phyloP scores from a whole-genome alignment of 2,329 filamentous ascomycete genomes.

The Cordyceps farinosa region DNA sequence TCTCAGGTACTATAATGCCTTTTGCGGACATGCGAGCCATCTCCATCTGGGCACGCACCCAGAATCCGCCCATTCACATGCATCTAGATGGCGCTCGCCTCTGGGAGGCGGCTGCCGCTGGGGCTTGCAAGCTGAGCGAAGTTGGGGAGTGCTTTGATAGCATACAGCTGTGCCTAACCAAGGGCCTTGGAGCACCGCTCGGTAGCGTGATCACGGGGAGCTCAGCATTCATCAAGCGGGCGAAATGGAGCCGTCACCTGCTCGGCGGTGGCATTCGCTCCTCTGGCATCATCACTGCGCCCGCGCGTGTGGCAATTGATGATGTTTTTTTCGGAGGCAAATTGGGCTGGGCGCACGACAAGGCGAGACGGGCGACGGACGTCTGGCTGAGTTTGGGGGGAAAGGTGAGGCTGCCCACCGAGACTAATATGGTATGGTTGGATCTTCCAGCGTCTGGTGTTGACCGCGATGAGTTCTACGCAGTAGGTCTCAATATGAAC shows the following conservation, averaged over 20 bases:
- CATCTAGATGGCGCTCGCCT: constrained; percentile 74
- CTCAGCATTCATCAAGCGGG: constrained; percentile 31
- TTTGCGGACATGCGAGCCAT: constrained; percentile 65
- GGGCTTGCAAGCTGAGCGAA: constrained; percentile 58
- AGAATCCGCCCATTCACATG: constrained; percentile 53
- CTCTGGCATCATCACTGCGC: constrained; percentile 65
- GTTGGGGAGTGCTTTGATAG: constrained; percentile 66
- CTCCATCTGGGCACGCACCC: constrained; percentile 57
- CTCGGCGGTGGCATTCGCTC: constrained; percentile 70
- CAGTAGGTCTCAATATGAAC: background rate
- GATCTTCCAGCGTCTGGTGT: constrained; percentile 5
- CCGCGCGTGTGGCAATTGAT: constrained; percentile 60
- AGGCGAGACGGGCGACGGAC: background rate
- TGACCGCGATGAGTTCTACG: background rate
- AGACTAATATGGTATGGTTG: constrained; percentile 7
- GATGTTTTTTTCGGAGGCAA: background rate
- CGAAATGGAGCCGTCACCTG: constrained; percentile 54
- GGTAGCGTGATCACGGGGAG: constrained; percentile 65
- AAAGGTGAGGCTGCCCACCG: background rate
- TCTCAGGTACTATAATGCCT: constrained; percentile 72
- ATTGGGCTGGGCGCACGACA: background rate
- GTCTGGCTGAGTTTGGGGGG: background rate
- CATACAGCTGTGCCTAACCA: constrained; percentile 71
- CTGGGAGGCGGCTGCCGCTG: constrained; percentile 31
- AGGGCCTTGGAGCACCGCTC: constrained; percentile 74